Evolutionary conservation across 164 flowering plant species (phyloP), one percentile per base, ranked within the genome.

Genomic region (Akebia trifoliata): DNA sequence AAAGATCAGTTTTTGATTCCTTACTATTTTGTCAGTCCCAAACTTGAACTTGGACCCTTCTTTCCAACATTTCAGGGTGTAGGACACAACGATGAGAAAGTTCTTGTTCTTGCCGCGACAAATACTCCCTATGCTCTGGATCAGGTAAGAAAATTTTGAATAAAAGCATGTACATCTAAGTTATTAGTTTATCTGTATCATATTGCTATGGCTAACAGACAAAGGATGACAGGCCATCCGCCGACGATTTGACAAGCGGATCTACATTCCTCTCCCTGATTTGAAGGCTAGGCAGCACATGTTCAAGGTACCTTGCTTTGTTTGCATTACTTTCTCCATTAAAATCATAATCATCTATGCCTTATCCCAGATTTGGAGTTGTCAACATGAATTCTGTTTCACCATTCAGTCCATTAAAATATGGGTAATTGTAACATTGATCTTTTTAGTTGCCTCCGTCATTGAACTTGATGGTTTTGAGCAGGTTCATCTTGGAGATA

Each of bases 21-120:
- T 39, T 39, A 42, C 8, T 39, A 32, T 30, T 21, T 59, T 22
- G 37, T 62, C 37, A 10, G 38, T 30, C 40, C n/a, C 24, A 35
- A 18, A 18, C 52, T 12, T 26, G 9, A 39, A 15, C 21, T 38
- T 48, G 37, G n/a, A n/a, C 17, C 39, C 22, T 46, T 60, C 20
- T 39, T 11, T 24, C 4, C 24, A 15, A 17, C 28, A 50, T 66
- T 45, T 69, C 64, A 91, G 98, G 98, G 98, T 71, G 96, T 91
- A 6, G 98, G 98, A 22, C 63, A 75, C 74, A 82, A 76, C 73
- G 98, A 91, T 64, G 77, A 91, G 57, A 91, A 91, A 71, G 96
- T 91, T 63, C 96, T 91, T 61, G 94, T 88, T 71, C 92, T 91
- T 72, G 98, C 98, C 37, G 96, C 98, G 28, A 91, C 98, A 57